Percentiles rank a stretch among this genome's conserved stretches.
phyloP scores from a whole-genome alignment of 2,329 filamentous ascomycete species.

The Microdochium nivale region DNA sequence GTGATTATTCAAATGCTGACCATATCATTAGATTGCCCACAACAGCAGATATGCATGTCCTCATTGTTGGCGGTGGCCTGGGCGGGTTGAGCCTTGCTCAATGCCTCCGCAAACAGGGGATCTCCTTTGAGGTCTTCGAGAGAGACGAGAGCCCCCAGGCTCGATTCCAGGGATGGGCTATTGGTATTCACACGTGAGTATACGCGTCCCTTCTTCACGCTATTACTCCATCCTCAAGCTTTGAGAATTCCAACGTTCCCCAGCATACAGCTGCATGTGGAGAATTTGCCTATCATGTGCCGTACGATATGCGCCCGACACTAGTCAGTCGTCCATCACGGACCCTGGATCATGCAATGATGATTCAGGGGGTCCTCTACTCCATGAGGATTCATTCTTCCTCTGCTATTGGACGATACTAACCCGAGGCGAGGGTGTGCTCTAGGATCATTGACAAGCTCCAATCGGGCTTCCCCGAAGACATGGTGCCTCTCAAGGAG shows the following conservation, averaged over 20 bases:
- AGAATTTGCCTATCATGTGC: too few species aligned
- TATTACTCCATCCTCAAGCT: too few species aligned
- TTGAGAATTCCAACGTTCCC: background rate
- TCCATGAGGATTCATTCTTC: too few species aligned
- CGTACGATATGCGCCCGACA: too few species aligned
- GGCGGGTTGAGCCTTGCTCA: slow-evolving; percentile 11
- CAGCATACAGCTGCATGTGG: background rate
- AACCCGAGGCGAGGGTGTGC: background rate
- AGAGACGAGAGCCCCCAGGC: slow-evolving; percentile 5
- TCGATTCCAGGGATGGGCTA: slow-evolving; percentile 10
- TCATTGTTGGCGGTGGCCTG: slow-evolving; percentile 10
- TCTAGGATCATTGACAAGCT: slow-evolving; percentile 7
- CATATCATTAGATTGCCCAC: background rate
- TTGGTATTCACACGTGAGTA: slow-evolving; percentile 10
- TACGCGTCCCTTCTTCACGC: background rate
- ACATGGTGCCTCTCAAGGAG: slow-evolving; percentile 8
- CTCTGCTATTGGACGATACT: background rate
- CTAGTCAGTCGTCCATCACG: too few species aligned
- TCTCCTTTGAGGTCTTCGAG: slow-evolving; percentile 11
- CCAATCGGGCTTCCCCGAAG: slow-evolving; percentile 6
- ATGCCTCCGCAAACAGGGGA: slow-evolving; percentile 8
- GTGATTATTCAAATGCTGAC: background rate
- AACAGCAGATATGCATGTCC: slow-evolving; percentile 1
- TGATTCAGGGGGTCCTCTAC: too few species aligned
- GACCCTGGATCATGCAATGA: too few species aligned